These are phyloP conservation scores for Dacryopinax primogenitus DNA, from an alignment of 768 basidiomycete species.

Conservation along the genomic window DNA sequence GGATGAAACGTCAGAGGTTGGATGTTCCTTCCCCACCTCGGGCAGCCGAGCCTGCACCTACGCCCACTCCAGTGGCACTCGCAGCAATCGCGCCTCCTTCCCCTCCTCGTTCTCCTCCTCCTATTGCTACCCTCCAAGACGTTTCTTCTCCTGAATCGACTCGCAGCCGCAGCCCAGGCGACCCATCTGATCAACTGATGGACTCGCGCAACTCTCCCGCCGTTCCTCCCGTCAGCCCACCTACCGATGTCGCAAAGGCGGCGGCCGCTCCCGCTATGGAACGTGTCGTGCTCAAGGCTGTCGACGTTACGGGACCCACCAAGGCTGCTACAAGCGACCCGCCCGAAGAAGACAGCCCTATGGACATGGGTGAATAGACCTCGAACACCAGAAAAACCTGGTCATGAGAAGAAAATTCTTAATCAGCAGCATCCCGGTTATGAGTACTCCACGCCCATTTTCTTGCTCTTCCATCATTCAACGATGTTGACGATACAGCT, in stretches of 20 bases:
- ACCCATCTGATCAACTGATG: slow-evolving; percentile 1
- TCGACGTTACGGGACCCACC: background rate
- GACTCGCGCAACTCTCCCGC: background rate
- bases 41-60: background rate
- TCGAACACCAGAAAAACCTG: background rate
- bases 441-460: slow-evolving; percentile 4
- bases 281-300: background rate
- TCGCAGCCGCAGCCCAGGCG: slow-evolving; percentile 3
- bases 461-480: background rate
- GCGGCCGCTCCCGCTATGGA: background rate
- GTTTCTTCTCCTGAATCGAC: background rate
- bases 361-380: slow-evolving; percentile 8
- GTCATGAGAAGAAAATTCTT: background rate
- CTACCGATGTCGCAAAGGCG: background rate
- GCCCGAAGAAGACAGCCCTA: slow-evolving; percentile 8
- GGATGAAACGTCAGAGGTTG: background rate
- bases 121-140: background rate
- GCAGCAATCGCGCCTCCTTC: background rate
- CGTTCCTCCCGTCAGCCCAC: background rate
- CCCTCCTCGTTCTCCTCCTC: background rate
- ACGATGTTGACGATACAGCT: background rate
- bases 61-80: background rate
- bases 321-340: background rate
- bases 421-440: background rate
- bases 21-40: slow-evolving; percentile 1